Evolutionary conservation across 108 stramenopile species (phyloP), one percentile per base, ranked within the genome.

Genomic region (Fragilariopsis cylindrus): DNA sequence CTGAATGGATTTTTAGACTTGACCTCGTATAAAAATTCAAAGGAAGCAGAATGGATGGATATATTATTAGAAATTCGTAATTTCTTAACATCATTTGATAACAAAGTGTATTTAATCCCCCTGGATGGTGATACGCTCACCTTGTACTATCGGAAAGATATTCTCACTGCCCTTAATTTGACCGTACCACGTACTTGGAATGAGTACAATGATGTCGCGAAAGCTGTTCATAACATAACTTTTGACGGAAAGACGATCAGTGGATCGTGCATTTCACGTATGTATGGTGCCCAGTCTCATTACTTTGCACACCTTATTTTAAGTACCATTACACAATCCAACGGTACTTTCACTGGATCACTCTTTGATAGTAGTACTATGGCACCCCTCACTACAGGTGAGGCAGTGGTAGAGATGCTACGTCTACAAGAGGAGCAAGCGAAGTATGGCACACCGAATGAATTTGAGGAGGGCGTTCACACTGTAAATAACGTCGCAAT

Each of bases 321-420:
- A 39, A 48, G 75, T 6, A 56, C 72, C 18, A 81, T 81, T 57
- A 84, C 83, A 3, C 83, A 84, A 70, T 42, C 48, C 5, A 12
- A 43, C 7, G 83, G 83, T 1, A 77, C 79, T 1, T 57, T 40
- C 3, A 41, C 62, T 11, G 83, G 83, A 15, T 56, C 54, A 18
- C 49, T 84, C 47, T 84, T 84, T 70, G 83, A 84, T 65, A 70
- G 79, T 3, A 47, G 57, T 9, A 63, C 81, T 47, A 73, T 80
- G 72, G 44, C 39, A 18, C 83, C 83, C 0, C 63, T 84, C 30
- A 30, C 30, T 2, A 47, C 69, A 9, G 75, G 76, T 9, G 72
- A 73, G 5, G 83, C 83, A 4, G 18, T 84, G 39, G 57, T 39
- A 3, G 41, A 82, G 41, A 75, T 63, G 5, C 63, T 83, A 21